These are phyloP conservation scores for Starmerella kuoi DNA, from an alignment of 805 yeast genomes.

Conservation along the genomic window DNA sequence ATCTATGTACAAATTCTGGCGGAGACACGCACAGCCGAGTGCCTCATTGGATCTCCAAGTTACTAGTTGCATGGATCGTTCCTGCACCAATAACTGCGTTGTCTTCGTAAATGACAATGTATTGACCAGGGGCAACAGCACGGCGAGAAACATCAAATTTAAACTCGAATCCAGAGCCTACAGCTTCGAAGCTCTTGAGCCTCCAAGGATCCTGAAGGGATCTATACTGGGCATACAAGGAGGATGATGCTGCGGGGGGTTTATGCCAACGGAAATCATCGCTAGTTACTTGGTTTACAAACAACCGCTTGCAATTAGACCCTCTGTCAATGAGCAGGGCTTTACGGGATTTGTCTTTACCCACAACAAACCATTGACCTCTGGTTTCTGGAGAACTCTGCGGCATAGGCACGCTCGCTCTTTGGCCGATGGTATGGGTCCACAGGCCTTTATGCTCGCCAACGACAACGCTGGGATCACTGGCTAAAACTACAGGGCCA, in stretches of 20 bases:
- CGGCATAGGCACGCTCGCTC: constrained; percentile 68
- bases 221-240: constrained; percentile 49
- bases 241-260: constrained; percentile 14
- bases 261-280: constrained; percentile 43
- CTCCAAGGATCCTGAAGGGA: constrained; percentile 54
- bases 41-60: too few relatives aligned
- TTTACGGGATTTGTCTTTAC: constrained; percentile 49
- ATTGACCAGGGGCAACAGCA: constrained; percentile 88
- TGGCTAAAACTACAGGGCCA: constrained; percentile 68
- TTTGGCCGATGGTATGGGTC: constrained; percentile 93
- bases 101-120: constrained; percentile 56
- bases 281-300: constrained; percentile 34
- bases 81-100: constrained; percentile 52
- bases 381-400: constrained; percentile 65
- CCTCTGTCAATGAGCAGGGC: constrained; percentile 74
- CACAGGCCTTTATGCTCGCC: constrained; percentile 80
- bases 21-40: too few relatives aligned
- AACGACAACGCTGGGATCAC: constrained; percentile 47
- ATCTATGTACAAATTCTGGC: not conserved
- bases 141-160: constrained; percentile 37
- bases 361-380: constrained; percentile 82
- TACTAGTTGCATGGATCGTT: too few relatives aligned
- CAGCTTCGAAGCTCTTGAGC: constrained; percentile 27
- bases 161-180: constrained; percentile 26
- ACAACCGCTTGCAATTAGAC: constrained; percentile 44